Percentiles rank a stretch among this genome's conserved stretches.
These are phyloP conservation scores for Cladosporium sp. DNA, from an alignment of 2,329 filamentous ascomycete species.

Conservation along the genomic window DNA sequence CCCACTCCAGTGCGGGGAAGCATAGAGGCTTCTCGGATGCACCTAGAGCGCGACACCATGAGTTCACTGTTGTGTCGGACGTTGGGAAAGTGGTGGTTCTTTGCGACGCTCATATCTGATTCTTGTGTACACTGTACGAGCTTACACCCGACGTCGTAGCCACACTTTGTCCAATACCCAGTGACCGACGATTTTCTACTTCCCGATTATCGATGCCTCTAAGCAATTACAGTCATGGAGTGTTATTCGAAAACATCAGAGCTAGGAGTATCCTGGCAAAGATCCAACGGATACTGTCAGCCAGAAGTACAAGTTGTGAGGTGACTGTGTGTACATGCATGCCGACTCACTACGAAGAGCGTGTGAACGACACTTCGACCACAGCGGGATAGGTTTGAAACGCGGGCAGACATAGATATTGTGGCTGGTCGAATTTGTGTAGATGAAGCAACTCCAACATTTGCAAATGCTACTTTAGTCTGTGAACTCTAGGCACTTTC, in stretches of 20 bases:
- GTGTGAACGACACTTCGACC: background rate
- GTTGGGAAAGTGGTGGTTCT: background rate
- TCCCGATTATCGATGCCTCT: background rate
- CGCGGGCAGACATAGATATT: background rate
- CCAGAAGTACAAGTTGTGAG: background rate
- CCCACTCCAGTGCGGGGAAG: background rate
- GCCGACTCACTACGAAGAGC: background rate
- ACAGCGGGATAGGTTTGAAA: background rate
- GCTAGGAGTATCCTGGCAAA: background rate
- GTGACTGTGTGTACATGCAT: background rate
- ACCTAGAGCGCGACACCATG: background rate
- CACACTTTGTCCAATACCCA: background rate
- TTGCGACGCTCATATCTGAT: too few species aligned
- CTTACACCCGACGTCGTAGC: background rate
- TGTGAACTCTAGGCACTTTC: background rate
- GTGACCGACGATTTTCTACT: background rate
- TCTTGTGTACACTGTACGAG: background rate
- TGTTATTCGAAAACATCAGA: background rate
- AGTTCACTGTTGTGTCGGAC: background rate
- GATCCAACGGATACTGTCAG: background rate
- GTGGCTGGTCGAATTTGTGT: background rate
- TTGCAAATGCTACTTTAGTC: background rate
- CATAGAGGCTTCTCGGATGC: background rate
- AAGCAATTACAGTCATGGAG: background rate
- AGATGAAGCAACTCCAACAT: background rate